Percentiles rank a stretch among this genome's conserved stretches.
These are phyloP conservation scores for Amanita polypyramis DNA, from an alignment of 768 basidiomycete species.

Conservation along the genomic window DNA sequence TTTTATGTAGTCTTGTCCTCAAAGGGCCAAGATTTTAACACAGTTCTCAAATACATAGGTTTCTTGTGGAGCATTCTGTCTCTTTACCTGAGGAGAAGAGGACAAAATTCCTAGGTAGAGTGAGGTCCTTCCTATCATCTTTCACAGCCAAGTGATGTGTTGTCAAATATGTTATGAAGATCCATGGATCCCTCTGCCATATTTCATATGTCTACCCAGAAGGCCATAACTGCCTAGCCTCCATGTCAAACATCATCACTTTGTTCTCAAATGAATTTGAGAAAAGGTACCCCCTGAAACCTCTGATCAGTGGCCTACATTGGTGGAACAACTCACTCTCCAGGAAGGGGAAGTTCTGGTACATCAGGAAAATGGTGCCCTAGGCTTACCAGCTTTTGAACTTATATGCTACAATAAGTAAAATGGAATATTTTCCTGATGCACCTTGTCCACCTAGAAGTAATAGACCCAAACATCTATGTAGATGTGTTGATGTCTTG, in stretches of 20 bases:
- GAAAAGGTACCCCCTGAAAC: slow-evolving; percentile 11
- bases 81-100: slow-evolving; percentile 18
- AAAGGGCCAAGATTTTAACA: slow-evolving; percentile 12
- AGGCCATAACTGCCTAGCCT: slow-evolving; percentile 17
- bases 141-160: not conserved
- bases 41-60: slow-evolving; percentile 16
- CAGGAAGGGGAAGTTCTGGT: not conserved
- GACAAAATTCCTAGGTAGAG: slow-evolving; percentile 13
- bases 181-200: slow-evolving; percentile 23
- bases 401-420: too few species aligned
- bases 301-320: slow-evolving; percentile 16
- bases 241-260: slow-evolving; percentile 17
- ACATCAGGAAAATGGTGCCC: too few species aligned
- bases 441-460: slow-evolving; percentile 7
- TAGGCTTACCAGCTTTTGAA: too few species aligned
- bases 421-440: too few species aligned
- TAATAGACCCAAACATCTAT: slow-evolving; percentile 14
- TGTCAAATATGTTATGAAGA: slow-evolving; percentile 10
- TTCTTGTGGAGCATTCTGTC: slow-evolving; percentile 21
- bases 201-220: slow-evolving; percentile 19
- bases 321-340: slow-evolving; percentile 21
- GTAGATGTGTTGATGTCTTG: slow-evolving; percentile 29
- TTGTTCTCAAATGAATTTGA: slow-evolving; percentile 13
- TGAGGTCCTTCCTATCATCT: slow-evolving; percentile 10
- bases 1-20: too few species aligned